phyloP scores from a whole-genome alignment of 164 flowering plant species.

The Cinnamomum chago region DNA sequence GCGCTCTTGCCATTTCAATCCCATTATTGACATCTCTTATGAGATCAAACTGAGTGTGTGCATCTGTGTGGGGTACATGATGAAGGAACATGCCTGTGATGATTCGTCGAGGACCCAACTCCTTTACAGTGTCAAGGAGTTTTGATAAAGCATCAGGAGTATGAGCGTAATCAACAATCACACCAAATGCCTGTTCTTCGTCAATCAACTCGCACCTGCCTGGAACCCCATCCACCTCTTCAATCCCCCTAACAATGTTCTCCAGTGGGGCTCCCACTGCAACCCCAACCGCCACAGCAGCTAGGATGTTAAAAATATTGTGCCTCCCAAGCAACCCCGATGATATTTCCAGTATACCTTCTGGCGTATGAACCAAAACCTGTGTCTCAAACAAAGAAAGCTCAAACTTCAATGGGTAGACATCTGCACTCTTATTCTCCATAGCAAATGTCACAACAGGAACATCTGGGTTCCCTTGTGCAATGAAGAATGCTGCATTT shows the following conservation, averaged over 20 bases:
- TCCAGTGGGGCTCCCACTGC: slow-evolving; percentile 93
- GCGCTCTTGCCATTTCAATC: too few species aligned
- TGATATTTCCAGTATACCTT: slow-evolving; percentile 90
- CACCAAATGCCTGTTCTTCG: slow-evolving; percentile 94
- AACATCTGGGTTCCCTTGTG: slow-evolving; percentile 75
- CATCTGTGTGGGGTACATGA: too few species aligned
- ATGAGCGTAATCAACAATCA: slow-evolving; percentile 82
- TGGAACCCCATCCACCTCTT: slow-evolving; percentile 95
- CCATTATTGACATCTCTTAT: too few species aligned
- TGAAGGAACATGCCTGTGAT: slow-evolving; percentile 65
- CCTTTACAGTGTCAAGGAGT: slow-evolving; percentile 80
- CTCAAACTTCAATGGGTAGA: slow-evolving; percentile 76
- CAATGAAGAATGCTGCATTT: slow-evolving; percentile 65
- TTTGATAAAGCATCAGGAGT: slow-evolving; percentile 87
- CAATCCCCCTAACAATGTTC: slow-evolving; percentile 94
- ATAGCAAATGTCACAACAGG: slow-evolving; percentile 88
- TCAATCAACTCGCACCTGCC: slow-evolving; percentile 94
- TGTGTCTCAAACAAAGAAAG: slow-evolving; percentile 92
- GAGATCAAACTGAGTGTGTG: too few species aligned
- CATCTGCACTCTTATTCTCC: slow-evolving; percentile 84
- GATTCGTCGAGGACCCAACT: slow-evolving; percentile 75
- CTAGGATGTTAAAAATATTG: slow-evolving; percentile 84
- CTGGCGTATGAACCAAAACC: slow-evolving; percentile 87
- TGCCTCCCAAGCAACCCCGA: slow-evolving; percentile 94
- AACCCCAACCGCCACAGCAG: slow-evolving; percentile 90